Evolutionary conservation across 2,329 filamentous ascomycete species (phyloP), one percentile per base, ranked within the genome.

Genomic region (Sporothrix inflata): DNA sequence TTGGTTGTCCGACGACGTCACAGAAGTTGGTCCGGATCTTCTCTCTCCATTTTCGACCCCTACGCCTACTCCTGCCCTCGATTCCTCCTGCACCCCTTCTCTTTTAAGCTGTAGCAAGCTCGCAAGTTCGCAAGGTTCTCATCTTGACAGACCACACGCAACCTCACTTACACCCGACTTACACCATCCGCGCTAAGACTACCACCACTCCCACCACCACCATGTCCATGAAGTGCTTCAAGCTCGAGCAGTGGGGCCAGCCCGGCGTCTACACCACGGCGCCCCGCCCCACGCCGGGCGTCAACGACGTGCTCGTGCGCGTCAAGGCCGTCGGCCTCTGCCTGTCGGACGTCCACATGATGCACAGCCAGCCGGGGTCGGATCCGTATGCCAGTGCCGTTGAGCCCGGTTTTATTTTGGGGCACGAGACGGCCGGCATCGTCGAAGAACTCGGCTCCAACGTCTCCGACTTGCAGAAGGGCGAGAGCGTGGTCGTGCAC

Each of bases 251-350:
- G 53, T 70, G 68, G 68, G 53, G 53, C 24, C 34, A 60, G 53
- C 68, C 68, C 40, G 68, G 68, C 68, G 53, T 47, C 38, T 61
- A 61, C 27, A 16, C 51, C 21, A 53, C 57, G 21, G 68, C 53
- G 14, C 68, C 68, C 11, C 11, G 4, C 1, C 53, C 68, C 21
- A 14, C 38, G 16, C 72, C 38, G 6, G 68, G 68, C 53, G n/a
- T 53, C 53, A 61, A 47, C 53, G 68, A 70, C 24, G 68, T 70
- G 34, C 53, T 70, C 12, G 68, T 70, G 5, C 68, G 68, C 40
- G 68, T 70, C 53, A 70, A 70, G 68, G 68, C 68, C 21, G 68
- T 70, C 16, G 68, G 68, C 24, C 21, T 70, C 4, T 70, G 68
- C 24, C 12, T 47, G 6, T 70, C 68, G 16, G 68, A 70, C 38